phyloP scores from a whole-genome alignment of 352 stramenopile species.

The Globisporangium yorkense region DNA sequence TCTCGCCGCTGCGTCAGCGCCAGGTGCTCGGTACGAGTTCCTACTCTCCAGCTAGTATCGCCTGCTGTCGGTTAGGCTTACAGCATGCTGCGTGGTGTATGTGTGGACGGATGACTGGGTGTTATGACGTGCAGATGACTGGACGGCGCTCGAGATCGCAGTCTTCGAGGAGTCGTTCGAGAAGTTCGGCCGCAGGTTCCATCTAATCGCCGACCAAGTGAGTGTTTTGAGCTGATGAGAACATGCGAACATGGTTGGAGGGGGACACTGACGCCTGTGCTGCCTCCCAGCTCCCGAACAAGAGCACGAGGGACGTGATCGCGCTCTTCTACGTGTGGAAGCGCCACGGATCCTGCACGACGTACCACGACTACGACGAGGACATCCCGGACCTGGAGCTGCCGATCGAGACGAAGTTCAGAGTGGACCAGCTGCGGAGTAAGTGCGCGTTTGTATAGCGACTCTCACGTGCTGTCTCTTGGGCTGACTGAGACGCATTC shows the following conservation, averaged over 20 bases:
- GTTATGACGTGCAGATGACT: slow-evolving; percentile 40
- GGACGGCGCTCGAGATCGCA: slow-evolving; percentile 63
- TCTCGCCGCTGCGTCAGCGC: slow-evolving; percentile 54
- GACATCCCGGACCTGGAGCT: slow-evolving; percentile 49
- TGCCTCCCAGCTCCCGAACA: slow-evolving; percentile 39
- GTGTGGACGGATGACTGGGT: too few relatives aligned
- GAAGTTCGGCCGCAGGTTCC: slow-evolving; percentile 72
- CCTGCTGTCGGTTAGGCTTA: background rate
- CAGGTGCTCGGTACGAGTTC: slow-evolving; percentile 57
- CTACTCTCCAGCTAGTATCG: background rate
- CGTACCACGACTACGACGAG: slow-evolving; percentile 36
- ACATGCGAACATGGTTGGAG: background rate
- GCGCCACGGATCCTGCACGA: slow-evolving; percentile 47
- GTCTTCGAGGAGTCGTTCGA: slow-evolving; percentile 79
- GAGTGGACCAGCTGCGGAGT: slow-evolving; percentile 63
- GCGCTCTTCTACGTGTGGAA: slow-evolving; percentile 88
- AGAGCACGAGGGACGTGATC: slow-evolving; percentile 60
- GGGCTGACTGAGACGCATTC: background rate
- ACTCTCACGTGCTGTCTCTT: background rate
- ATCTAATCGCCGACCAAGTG: slow-evolving; percentile 68
- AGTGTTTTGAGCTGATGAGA: background rate
- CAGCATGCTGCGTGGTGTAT: background rate
- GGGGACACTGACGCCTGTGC: background rate
- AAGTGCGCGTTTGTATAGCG: slow-evolving; percentile 6
- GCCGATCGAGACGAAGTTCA: slow-evolving; percentile 48